Base-by-base conservation (phyloP, 2,329 filamentous ascomycete species). In the Xylariaceae sp. region DNA sequence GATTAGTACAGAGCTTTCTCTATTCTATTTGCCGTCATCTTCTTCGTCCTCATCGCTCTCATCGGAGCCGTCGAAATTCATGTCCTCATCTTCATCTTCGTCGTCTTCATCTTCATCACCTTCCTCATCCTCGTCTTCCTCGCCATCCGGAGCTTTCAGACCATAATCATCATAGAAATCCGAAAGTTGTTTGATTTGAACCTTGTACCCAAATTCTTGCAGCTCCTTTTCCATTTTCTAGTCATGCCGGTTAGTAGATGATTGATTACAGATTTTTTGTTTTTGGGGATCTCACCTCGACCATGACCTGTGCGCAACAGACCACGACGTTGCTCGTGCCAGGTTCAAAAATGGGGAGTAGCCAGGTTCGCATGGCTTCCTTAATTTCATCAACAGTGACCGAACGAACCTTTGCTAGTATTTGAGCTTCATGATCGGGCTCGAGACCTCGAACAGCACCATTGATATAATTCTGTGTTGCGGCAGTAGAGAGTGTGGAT, bases 81-180 rank as follows among this genome's bases (percentile, higher is more conserved):
- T 50, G 27, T 12, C 12, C 27, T 16, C 27, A 3, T 32, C 54
- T 16, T 54, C 52, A 16, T 12, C 12, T 16, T 16, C 27, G 16
- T 12, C 12, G 7, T 20, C 41, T 23, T 54, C 38, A 34, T 59
- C 54, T 48, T 46, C 41, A 22, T 51, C 45, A 11, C 46, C 57
- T 11, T 54, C 54, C 17, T 52, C 53, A 5, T 59, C 58, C 14
- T 55, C 40, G 6, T 47, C 54, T 23, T 80, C 81, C 4, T 80
- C 79, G 0, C 76, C 81, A 3, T 76, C 78, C 2, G 72, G 74
- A 2, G 75, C 76, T 63, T 86, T 77, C 37, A 96, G 69, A 1
- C 92, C 92, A 63, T 97, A 97, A 59, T 90, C 88, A 53, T 96
- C 88, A 64, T 94, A 82, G 66, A 95, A 97, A 58, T 86, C 78